Evolutionary conservation across 176 grass and related monocot species (phyloP).

Genomic region (Miscanthus lutarioriparius): DNA sequence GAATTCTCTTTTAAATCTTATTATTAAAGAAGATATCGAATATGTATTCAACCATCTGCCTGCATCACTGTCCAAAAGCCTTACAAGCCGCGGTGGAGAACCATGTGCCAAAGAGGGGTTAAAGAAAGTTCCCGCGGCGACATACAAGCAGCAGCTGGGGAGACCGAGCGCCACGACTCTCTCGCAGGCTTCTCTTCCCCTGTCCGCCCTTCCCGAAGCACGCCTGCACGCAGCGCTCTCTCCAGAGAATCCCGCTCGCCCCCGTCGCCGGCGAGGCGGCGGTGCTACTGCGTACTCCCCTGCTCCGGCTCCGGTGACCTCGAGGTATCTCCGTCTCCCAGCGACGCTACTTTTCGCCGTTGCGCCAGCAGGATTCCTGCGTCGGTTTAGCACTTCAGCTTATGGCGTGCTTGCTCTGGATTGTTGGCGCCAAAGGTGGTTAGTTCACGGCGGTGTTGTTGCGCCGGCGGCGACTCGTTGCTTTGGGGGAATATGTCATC

Average conservation of each 20-base stretch:
- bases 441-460: conserved; percentile 12
- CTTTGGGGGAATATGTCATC: conserved; percentile 28
- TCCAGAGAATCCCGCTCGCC: background rate
- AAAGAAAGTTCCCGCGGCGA: conserved; percentile 24
- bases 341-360: background rate
- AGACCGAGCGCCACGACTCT: background rate
- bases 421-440: background rate
- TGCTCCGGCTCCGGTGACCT: background rate
- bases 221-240: background rate
- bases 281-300: background rate
- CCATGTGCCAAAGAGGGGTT: no score
- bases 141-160: background rate
- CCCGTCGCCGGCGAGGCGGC: conserved; percentile 2
- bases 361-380: background rate
- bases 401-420: background rate
- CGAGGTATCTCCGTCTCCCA: conserved; percentile 6
- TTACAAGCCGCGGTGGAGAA: no score
- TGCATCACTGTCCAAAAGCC: no score
- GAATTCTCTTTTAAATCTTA: no score
- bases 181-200: background rate
- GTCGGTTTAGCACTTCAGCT: background rate
- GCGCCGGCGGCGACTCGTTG: background rate
- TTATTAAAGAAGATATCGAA: no score
- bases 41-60: no score
- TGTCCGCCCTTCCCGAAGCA: background rate